Percentiles rank a stretch among this genome's conserved stretches.
Conservation (phyloP, 768 basidiomycete genomes). For the Pilatotrama ljubarskyi region DNA sequence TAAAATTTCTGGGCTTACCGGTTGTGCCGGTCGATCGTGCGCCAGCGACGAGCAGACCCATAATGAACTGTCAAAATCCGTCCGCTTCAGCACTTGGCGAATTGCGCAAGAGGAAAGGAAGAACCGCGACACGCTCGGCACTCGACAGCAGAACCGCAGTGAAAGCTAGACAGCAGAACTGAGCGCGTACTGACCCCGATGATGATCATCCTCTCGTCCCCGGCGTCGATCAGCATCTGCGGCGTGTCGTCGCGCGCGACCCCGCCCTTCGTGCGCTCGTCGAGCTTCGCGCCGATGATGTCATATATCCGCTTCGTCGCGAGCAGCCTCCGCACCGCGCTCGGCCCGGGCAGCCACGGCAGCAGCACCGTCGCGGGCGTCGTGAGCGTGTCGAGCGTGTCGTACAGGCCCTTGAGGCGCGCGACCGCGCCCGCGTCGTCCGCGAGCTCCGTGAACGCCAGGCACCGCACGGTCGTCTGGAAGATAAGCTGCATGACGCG, state of each 20-base stretch:
- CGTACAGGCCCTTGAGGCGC: conserved; percentile 65
- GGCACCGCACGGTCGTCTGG: conserved; percentile 68
- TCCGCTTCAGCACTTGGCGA: conserved; percentile 22
- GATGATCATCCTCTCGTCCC: conserved; percentile 66
- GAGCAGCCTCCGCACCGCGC: conserved; percentile 67
- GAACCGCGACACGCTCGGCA: no score
- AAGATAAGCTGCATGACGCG: conserved; percentile 51
- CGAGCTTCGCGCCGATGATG: conserved; percentile 59
- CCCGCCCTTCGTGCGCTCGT: conserved; percentile 57
- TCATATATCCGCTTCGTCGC: conserved; percentile 78
- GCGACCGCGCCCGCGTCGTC: conserved; percentile 61
- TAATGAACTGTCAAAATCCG: conserved; percentile 61
- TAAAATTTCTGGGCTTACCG: conserved; percentile 37
- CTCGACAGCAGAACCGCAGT: background rate
- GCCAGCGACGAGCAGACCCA: conserved; percentile 81
- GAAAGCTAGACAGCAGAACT: background rate
- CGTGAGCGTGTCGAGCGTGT: conserved; percentile 66
- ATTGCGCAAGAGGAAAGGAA: no score
- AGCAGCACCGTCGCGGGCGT: conserved; percentile 72
- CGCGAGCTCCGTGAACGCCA: conserved; percentile 69
- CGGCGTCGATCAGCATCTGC: conserved; percentile 70
- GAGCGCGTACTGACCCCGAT: conserved; percentile 58
- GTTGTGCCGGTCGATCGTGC: conserved; percentile 78
- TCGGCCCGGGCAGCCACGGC: conserved; percentile 76
- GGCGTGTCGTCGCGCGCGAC: conserved; percentile 63